Base-by-base conservation (phyloP, 768 basidiomycete genomes). In the Mycena leptocephala region DNA sequence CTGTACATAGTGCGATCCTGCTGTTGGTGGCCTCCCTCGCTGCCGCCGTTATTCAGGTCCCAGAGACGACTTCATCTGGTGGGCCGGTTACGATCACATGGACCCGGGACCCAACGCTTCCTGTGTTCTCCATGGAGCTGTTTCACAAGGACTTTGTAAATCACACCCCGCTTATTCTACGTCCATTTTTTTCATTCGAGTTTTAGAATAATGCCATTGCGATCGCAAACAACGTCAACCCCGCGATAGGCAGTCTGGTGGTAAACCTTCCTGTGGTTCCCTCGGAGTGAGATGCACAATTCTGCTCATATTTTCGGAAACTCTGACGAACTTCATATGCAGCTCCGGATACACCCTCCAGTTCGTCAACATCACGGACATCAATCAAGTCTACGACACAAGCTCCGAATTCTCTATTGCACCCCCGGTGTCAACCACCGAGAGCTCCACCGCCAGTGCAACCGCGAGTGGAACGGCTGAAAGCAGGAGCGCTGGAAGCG, bases 211-310 rank as follows among this genome's bases (percentile, higher is more conserved):
- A 64, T 20, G 26, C 43, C 0, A 22, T 74, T 14, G 78, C 75
- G 14, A 70, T 79, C 26, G 78, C 75, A 6, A 79, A 76, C 72
- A 79, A 63, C 59, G 72, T 79, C 41, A 48, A 79, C 28, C 37
- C 75, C 5, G 14, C 5, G 5, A 10, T 20, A 1, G 70, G 76
- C 30, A 46, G 8, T 8, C 2, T 71, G 13, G 22, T 24, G 13
- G 56, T 76, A n/a, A 37, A 30, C 10, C 18, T 79, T 8, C 78
- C 78, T 11, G 11, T 6, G 9, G 62, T 77, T 2, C 59, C 71
- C 18, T 5, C 61, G 2, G 35, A 28, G 76, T 73, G 26, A 64
- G 68, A 51, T 9, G 16, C 11, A 10, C 26, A 48, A 28, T 22
- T 26, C 24, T 26, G 5, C 20, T 0, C 39, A 11, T 41, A 13